phyloP scores from a whole-genome alignment of 225 moss, liverwort and hornwort genomes.

The Bryum argenteum region DNA sequence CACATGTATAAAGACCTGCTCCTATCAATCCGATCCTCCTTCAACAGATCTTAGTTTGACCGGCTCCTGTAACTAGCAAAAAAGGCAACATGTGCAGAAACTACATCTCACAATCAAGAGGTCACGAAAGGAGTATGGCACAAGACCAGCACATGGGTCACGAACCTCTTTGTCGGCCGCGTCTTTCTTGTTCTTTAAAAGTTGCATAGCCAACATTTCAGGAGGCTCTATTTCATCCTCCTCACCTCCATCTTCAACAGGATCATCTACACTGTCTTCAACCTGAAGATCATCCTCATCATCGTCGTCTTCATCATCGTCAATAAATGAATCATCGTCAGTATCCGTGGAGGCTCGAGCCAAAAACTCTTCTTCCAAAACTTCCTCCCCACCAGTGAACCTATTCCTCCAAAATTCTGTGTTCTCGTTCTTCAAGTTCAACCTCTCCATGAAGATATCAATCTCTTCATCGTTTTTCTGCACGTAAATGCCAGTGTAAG shows the following conservation, averaged over 20 bases:
- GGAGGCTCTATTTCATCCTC: conserved; percentile 80
- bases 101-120: conserved; percentile 9
- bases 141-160: conserved; percentile 18
- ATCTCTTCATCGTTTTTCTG: conserved; percentile 61
- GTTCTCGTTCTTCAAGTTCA: conserved; percentile 81
- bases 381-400: conserved; percentile 71
- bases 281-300: conserved; percentile 81
- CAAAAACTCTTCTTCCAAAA: conserved; percentile 48
- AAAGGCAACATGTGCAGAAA: conserved; percentile 21
- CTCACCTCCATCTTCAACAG: conserved; percentile 87
- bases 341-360: conserved; percentile 42
- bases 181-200: conserved; percentile 83
- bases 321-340: conserved; percentile 51
- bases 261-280: conserved; percentile 72
- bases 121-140: conserved; percentile 6
- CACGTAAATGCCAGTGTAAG: conserved; percentile 34
- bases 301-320: conserved; percentile 80
- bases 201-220: conserved; percentile 86
- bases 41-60: not conserved
- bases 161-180: conserved; percentile 59
- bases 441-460: conserved; percentile 77
- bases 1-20: conserved; percentile 1
- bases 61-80: not conserved
- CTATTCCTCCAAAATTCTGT: conserved; percentile 93
- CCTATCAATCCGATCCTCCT: not conserved